Conservation (phyloP, 106 monocot genomes). For the Posidonia australis region DNA sequence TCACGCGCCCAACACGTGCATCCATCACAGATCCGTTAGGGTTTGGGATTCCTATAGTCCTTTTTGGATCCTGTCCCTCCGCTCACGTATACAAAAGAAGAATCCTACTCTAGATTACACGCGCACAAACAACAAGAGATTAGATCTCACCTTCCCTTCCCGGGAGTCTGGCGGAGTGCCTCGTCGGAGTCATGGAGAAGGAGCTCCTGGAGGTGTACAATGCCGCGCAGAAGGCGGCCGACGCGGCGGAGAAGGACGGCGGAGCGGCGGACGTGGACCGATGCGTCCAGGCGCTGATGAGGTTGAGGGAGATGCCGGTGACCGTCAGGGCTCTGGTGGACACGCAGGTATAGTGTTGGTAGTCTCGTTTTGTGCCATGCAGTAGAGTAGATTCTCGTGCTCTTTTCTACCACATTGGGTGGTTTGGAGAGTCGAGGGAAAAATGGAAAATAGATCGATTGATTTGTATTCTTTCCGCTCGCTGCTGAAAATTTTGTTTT, state of each 20-base stretch:
- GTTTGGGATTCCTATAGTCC: not conserved
- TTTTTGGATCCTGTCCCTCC: not conserved
- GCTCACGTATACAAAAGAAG: not conserved
- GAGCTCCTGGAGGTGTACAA: conserved; percentile 40
- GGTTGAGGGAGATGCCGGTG: conserved; percentile 29
- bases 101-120: no score
- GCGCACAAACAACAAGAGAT: not conserved
- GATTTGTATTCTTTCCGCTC: no score
- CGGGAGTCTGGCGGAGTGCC: not conserved
- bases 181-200: conserved; percentile 34
- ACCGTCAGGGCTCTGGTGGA: conserved; percentile 34
- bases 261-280: conserved; percentile 34
- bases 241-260: conserved; percentile 15
- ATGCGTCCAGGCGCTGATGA: conserved; percentile 35
- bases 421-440: no score
- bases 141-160: not conserved
- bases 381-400: no score
- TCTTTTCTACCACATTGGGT: no score
- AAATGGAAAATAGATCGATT: no score
- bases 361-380: no score
- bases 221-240: conserved; percentile 46
- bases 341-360: conserved; percentile 55
- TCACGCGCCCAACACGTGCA: conserved; percentile 1
- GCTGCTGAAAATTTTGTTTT: no score
- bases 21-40: not conserved